Conservation (phyloP, 805 yeast genomes). For the Vanderwaltozyma polyspora region DNA sequence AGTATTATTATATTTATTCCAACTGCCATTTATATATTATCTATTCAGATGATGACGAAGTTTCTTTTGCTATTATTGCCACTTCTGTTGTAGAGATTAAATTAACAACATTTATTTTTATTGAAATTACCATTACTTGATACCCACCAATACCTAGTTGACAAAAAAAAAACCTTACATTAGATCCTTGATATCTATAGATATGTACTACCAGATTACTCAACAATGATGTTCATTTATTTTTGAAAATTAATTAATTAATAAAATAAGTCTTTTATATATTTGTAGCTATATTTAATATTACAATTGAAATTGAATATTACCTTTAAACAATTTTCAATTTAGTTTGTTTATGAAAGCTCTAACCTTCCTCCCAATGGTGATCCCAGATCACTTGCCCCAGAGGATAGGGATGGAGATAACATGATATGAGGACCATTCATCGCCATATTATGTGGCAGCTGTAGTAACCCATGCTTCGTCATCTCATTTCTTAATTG, state of each 20-base stretch:
- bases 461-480: conserved; percentile 12
- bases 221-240: background rate
- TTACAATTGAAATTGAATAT: background rate
- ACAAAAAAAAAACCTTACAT: too few relatives aligned
- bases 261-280: too few relatives aligned
- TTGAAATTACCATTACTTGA: too few relatives aligned
- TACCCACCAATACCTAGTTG: too few relatives aligned
- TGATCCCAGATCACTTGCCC: conserved; percentile 23
- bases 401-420: conserved; percentile 12
- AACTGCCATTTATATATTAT: too few relatives aligned
- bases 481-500: conserved; percentile 16
- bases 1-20: too few relatives aligned
- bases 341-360: background rate
- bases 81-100: too few relatives aligned
- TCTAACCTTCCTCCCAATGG: conserved; percentile 1
- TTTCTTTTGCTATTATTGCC: too few relatives aligned
- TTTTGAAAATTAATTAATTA: background rate
- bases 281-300: background rate
- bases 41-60: too few relatives aligned
- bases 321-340: background rate
- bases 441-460: conserved; percentile 3
- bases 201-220: too few relatives aligned
- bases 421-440: conserved; percentile 2
- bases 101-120: too few relatives aligned
- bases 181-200: too few relatives aligned